phyloP scores from a whole-genome alignment of 2,329 filamentous ascomycete species.

The Diplodia intermedia region DNA sequence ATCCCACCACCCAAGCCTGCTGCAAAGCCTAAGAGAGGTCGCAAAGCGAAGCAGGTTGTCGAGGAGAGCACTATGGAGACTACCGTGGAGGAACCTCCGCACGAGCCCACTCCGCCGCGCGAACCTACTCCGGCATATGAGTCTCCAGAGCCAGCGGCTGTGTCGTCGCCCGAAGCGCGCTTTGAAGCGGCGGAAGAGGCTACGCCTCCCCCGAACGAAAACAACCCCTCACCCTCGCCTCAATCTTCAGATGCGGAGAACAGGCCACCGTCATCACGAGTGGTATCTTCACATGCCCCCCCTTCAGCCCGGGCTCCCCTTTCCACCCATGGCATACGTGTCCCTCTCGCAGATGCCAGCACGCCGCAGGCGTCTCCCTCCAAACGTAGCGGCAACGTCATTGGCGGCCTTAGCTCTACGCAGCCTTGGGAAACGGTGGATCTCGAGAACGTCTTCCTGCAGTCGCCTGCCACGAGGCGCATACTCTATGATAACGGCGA shows the following conservation, averaged over 20 bases:
- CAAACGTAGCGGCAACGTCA: slow-evolving; percentile 53
- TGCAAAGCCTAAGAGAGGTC: slow-evolving; percentile 35
- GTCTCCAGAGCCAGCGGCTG: background rate
- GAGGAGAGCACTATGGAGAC: slow-evolving; percentile 33
- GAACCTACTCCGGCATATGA: slow-evolving; percentile 6
- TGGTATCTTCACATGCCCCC: slow-evolving; percentile 48
- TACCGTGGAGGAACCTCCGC: background rate
- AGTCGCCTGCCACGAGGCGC: slow-evolving; percentile 48
- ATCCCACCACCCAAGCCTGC: slow-evolving; percentile 33
- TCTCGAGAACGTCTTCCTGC: slow-evolving; percentile 72
- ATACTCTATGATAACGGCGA: slow-evolving; percentile 11
- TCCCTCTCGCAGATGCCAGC: slow-evolving; percentile 51
- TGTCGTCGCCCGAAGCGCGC: background rate
- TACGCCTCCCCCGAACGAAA: slow-evolving; percentile 27
- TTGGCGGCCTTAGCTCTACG: slow-evolving; percentile 59
- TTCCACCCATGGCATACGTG: slow-evolving; percentile 20
- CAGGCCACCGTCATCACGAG: slow-evolving; percentile 72
- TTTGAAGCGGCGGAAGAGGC: background rate
- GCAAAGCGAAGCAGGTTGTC: slow-evolving; percentile 34
- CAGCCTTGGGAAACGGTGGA: slow-evolving; percentile 76
- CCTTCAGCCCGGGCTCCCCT: slow-evolving; percentile 30
- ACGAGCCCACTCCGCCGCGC: background rate
- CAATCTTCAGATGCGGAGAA: slow-evolving; percentile 85
- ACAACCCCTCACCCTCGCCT: slow-evolving; percentile 69
- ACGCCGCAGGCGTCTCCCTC: slow-evolving; percentile 48